Percentiles rank a stretch among this genome's conserved stretches.
These are phyloP conservation scores for Penicillium roqueforti DNA, from an alignment of 495 filamentous ascomycete species.

Conservation along the genomic window DNA sequence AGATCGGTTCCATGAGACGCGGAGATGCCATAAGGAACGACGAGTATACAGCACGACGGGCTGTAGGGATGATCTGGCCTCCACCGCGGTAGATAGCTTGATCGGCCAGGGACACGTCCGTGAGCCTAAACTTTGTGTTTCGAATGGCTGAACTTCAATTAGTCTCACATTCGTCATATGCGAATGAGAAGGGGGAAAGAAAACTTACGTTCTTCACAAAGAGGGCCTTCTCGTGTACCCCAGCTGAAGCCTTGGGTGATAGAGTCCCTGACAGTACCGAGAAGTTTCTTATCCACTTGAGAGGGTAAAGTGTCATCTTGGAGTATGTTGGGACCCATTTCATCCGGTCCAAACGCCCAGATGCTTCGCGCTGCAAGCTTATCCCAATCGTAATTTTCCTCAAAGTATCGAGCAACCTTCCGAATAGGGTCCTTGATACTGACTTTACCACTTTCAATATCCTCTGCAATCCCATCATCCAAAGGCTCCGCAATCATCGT, in stretches of 20 bases:
- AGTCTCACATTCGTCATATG: constrained; percentile 12
- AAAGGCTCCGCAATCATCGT: constrained; percentile 97
- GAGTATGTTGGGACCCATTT: constrained; percentile 90
- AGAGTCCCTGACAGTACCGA: constrained; percentile 83
- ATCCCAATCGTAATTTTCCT: constrained; percentile 97
- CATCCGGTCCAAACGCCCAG: constrained; percentile 98
- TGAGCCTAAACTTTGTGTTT: constrained; percentile 92
- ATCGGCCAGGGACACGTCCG: constrained; percentile 78
- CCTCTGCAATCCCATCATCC: constrained; percentile 89
- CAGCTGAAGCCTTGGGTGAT: constrained; percentile 94
- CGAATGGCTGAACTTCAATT: constrained; percentile 65
- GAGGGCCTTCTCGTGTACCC: constrained; percentile 89
- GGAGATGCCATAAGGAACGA: constrained; percentile 97
- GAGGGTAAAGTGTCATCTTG: constrained; percentile 94
- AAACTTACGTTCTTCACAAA: constrained; percentile 95
- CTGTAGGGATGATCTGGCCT: constrained; percentile 94
- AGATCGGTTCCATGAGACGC: constrained; percentile 92
- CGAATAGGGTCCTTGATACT: constrained; percentile 89
- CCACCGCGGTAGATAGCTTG: constrained; percentile 93
- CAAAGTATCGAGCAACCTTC: constrained; percentile 93
- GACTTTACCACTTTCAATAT: constrained; percentile 88
- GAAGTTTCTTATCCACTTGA: constrained; percentile 82
- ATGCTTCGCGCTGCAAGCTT: constrained; percentile 89
- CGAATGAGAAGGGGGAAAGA: not conserved
- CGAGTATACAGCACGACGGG: constrained; percentile 84